A percentile compares a stretch with the other conserved stretches of the same genome.
phyloP scores from a whole-genome alignment of 2,329 filamentous ascomycete genomes.

The Penicillium paneum region DNA sequence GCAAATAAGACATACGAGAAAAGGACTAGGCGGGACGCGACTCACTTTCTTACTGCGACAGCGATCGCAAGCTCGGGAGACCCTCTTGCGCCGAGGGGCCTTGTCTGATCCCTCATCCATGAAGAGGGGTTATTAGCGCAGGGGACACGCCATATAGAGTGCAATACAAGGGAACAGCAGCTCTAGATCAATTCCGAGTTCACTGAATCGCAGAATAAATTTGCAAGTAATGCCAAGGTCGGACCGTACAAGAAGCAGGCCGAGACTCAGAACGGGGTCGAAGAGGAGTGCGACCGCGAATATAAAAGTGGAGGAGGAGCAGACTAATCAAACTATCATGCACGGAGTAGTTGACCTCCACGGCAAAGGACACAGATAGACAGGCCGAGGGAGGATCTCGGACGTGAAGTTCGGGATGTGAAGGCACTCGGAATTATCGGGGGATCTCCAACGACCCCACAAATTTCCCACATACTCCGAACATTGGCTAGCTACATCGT shows the following conservation, averaged over 20 bases:
- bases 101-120: constrained; percentile 43
- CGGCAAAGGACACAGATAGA: not conserved
- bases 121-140: constrained; percentile 26
- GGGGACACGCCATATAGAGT: constrained; percentile 26
- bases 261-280: not conserved
- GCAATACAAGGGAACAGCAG: not conserved
- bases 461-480: not conserved
- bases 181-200: not conserved
- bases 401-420: constrained; percentile 1
- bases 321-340: not conserved
- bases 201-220: not conserved
- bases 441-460: not conserved
- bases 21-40: not conserved
- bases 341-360: not conserved
- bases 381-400: not conserved
- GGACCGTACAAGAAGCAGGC: not conserved
- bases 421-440: not conserved
- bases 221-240: not conserved
- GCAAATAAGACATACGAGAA: not conserved
- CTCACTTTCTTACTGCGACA: constrained; percentile 45
- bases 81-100: constrained; percentile 43
- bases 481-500: not conserved
- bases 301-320: not conserved
- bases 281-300: not conserved
- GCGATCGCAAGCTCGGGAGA: constrained; percentile 46